Evolutionary conservation across 306 rosid genomes (phyloP).

Genomic region (Quercus parvula): DNA sequence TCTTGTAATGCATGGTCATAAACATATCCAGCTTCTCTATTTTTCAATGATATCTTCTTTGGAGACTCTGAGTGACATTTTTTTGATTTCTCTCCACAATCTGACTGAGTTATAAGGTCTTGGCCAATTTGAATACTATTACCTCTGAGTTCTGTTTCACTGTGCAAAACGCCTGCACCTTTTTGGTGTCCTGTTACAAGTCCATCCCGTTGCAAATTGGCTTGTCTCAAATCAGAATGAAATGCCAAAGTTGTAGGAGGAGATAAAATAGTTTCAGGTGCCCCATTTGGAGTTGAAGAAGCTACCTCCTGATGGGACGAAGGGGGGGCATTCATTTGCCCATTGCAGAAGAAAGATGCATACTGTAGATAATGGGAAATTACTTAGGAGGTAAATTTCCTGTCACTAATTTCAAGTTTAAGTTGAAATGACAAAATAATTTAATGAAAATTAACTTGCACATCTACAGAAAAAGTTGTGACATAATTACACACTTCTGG

Average conservation of each 20-base stretch:
- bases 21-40: neutral
- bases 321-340: neutral
- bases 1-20: neutral
- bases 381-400: neutral
- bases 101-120: neutral
- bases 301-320: neutral
- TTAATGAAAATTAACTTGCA: neutral
- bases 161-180: neutral
- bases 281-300: neutral
- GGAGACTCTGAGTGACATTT: neutral
- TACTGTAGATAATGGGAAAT: neutral
- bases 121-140: too few species aligned
- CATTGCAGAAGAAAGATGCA: neutral
- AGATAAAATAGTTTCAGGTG: neutral
- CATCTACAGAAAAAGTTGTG: neutral
- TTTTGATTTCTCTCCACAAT: neutral
- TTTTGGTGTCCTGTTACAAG: neutral
- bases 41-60: neutral
- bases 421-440: neutral
- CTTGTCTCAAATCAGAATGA: neutral
- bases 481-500: neutral
- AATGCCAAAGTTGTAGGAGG: neutral
- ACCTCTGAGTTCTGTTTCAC: neutral
- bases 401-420: neutral
- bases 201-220: neutral